Conservation (phyloP, 108 stramenopile genomes). For the Cyclotella baltica region DNA sequence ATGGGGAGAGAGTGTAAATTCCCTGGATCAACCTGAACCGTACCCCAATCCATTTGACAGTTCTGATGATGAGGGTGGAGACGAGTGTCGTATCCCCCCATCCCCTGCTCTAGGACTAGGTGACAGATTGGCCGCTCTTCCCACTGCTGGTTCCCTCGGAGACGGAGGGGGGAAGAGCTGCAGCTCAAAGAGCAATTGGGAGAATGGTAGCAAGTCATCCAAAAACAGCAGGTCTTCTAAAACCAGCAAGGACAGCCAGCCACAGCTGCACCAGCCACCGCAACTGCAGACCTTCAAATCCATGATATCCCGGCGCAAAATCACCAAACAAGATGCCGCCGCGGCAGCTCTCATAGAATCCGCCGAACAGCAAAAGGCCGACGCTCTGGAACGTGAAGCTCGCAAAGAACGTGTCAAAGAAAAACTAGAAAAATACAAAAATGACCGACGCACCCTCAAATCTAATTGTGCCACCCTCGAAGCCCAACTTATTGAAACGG, state of each 20-base stretch:
- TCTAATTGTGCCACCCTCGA: constrained; percentile 33
- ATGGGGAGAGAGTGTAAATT: neutral
- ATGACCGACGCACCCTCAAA: constrained; percentile 18
- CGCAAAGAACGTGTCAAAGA: constrained; percentile 34
- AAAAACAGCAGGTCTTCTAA: neutral
- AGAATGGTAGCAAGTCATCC: neutral
- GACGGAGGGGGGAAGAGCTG: neutral
- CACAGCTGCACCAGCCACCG: neutral
- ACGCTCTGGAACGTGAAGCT: constrained; percentile 14
- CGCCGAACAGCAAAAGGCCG: constrained; percentile 7
- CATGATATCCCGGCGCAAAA: too few species aligned
- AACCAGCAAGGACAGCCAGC: neutral
- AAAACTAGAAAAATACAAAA: constrained; percentile 40
- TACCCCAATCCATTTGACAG: neutral
- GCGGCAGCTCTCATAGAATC: neutral
- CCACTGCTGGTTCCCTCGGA: neutral
- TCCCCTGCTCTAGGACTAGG: neutral
- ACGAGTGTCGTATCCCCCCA: neutral
- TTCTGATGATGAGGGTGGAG: neutral
- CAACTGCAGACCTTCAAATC: too few species aligned
- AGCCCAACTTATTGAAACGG: constrained; percentile 22
- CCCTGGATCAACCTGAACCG: neutral
- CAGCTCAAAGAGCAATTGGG: neutral
- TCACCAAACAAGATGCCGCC: neutral
- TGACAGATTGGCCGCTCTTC: neutral